Conservation (phyloP, 2,329 filamentous ascomycete species). For the Alternaria triticimaculans region DNA sequence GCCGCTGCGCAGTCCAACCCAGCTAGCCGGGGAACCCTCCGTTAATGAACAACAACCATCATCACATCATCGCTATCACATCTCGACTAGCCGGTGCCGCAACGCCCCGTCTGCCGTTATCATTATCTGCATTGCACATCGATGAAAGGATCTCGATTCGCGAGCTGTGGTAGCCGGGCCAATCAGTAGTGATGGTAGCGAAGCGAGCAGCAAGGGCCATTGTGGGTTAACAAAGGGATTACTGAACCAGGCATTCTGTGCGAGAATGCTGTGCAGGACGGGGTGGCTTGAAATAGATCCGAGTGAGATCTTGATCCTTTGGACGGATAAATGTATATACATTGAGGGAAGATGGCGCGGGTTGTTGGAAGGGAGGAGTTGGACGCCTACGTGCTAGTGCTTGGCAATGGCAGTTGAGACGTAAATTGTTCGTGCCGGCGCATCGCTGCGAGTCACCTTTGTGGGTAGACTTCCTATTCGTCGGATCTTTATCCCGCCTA, state of each 20-base stretch:
- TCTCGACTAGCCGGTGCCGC: neutral
- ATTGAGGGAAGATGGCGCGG: neutral
- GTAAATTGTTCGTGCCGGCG: neutral
- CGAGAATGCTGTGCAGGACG: neutral
- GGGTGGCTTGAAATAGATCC: neutral
- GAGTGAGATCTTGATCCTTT: neutral
- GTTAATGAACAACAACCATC: neutral
- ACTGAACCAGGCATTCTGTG: neutral
- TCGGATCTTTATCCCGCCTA: neutral
- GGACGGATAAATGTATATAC: neutral
- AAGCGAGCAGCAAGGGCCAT: neutral
- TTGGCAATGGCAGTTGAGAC: neutral
- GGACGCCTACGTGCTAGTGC: neutral
- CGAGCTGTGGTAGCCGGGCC: neutral
- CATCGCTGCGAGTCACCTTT: neutral
- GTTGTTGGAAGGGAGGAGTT: neutral
- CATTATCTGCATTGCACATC: neutral
- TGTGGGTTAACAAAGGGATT: neutral
- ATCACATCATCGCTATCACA: neutral
- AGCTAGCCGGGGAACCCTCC: neutral
- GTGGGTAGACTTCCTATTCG: neutral
- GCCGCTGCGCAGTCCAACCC: neutral
- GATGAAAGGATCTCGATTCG: neutral
- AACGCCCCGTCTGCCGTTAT: neutral
- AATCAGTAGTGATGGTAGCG: neutral